phyloP scores from a whole-genome alignment of 2,329 filamentous ascomycete species.

The Coniella vitis region DNA sequence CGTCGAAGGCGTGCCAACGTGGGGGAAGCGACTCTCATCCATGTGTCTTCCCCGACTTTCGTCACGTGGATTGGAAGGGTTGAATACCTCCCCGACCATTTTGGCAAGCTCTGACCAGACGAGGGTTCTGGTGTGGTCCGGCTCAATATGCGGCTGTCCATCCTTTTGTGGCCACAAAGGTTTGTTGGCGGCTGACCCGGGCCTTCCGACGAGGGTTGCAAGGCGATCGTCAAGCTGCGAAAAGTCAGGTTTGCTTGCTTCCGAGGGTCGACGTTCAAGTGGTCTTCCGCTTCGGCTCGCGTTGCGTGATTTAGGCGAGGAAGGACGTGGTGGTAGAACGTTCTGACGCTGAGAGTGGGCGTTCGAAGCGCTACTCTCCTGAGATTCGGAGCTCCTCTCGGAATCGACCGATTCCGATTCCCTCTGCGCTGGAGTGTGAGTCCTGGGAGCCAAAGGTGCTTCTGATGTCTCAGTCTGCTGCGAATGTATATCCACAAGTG shows the following conservation, averaged over 20 bases:
- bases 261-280: background rate
- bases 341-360: background rate
- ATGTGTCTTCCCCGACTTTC: conserved; percentile 6
- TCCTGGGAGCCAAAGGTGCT: background rate
- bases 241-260: background rate
- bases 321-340: conserved; percentile 1
- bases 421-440: background rate
- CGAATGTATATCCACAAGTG: background rate
- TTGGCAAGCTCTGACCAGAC: conserved; percentile 10
- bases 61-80: background rate
- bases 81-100: conserved; percentile 5
- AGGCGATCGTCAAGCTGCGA: background rate
- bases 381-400: background rate
- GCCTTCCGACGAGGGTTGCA: background rate
- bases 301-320: conserved; percentile 11
- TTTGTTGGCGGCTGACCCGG: conserved; percentile 3
- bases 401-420: background rate
- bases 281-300: conserved; percentile 5
- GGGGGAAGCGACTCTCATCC: background rate
- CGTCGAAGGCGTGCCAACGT: background rate
- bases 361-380: background rate
- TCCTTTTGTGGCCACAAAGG: no score
- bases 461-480: background rate
- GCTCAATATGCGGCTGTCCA: conserved; percentile 5
- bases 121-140: conserved; percentile 6